Evolutionary conservation across 441 rosid genomes (phyloP), one percentile per base, ranked within the genome.

Genomic region (Theobroma grandiflorum): DNA sequence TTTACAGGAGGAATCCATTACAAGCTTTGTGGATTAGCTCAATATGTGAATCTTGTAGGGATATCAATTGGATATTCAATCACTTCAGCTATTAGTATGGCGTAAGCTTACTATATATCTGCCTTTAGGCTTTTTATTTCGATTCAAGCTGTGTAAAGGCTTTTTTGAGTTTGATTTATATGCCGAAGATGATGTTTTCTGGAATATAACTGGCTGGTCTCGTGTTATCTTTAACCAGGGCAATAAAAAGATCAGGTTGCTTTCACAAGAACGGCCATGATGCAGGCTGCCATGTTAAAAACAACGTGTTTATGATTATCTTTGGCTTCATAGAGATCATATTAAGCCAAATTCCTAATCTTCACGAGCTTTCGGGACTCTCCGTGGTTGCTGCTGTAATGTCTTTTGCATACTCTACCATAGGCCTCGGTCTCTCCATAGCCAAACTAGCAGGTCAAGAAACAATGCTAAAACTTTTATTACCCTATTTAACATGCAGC

Each of bases 41-140:
- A 87, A 49, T 85, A 85, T 69, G 69, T 57, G 42, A 85, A 79
- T 78, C 75, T 88, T 45, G 66, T 88, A 15, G 90, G 88, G 75
- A 76, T 68, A 50, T 20, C 87, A 11, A 80, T 82, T 72, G 90
- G 90, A 75, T 87, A 84, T 80, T 82, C 90, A 22, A 85, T 87
- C 55, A 86, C 90, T 45, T 50, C 90, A 9, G 79, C 88, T n/a
- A 84, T 82, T 70, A 87, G 90, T 82, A 84, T 87, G 87, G 84
- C 82, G 90, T 87, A 80, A 85, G 84, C 52, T 35, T 18, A 31
- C 3, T 8, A 8, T 33, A 10, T 33, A 16, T 18, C 50, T 55
- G 65, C 1, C 57, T 64, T 31, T 38, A 45, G 42, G 22, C 31
- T 6, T 66, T 63, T 40, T 40, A 40, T 40, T 45, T 45, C 8